Evolutionary conservation across 164 flowering plant species (phyloP).

Genomic region (Litsea cubeba): DNA sequence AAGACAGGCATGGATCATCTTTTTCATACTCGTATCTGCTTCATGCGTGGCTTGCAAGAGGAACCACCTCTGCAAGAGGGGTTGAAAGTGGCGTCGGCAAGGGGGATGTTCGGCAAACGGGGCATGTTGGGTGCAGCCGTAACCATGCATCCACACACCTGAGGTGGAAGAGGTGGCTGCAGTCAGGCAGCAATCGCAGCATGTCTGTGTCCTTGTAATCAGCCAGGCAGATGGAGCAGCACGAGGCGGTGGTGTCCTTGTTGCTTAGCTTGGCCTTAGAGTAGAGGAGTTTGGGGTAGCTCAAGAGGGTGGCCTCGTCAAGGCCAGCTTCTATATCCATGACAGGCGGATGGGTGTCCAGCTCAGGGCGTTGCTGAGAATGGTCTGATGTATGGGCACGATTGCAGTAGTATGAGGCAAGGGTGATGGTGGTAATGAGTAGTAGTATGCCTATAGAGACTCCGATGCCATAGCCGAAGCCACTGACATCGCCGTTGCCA

Average conservation of each 20-base stretch:
- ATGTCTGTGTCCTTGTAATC: conserved; percentile 59
- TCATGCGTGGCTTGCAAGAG: conserved; percentile 29
- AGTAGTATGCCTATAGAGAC: conserved; percentile 71
- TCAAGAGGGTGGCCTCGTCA: conserved; percentile 56
- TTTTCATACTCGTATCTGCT: not conserved
- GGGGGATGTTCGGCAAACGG: conserved; percentile 72
- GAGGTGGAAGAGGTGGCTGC: conserved; percentile 66
- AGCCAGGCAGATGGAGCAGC: conserved; percentile 74
- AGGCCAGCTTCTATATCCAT: conserved; percentile 42
- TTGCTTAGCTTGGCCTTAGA: conserved; percentile 40
- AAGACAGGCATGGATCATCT: not conserved
- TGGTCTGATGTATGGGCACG: conserved; percentile 9
- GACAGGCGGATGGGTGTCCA: not conserved
- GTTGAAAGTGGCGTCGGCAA: conserved; percentile 59
- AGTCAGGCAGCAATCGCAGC: conserved; percentile 68
- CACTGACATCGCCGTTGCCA: conserved; percentile 40
- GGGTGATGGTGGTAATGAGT: conserved; percentile 69
- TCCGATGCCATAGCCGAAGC: conserved; percentile 67
- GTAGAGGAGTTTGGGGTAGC: conserved; percentile 65
- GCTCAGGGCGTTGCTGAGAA: not conserved
- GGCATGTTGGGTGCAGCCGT: conserved; percentile 69
- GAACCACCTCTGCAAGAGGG: conserved; percentile 70
- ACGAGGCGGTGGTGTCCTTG: conserved; percentile 35
- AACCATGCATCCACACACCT: conserved; percentile 81
- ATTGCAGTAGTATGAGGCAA: conserved; percentile 74